Evolutionary conservation across 2,329 filamentous ascomycete species (phyloP).

Genomic region (Cucurbitaria berberidis): DNA sequence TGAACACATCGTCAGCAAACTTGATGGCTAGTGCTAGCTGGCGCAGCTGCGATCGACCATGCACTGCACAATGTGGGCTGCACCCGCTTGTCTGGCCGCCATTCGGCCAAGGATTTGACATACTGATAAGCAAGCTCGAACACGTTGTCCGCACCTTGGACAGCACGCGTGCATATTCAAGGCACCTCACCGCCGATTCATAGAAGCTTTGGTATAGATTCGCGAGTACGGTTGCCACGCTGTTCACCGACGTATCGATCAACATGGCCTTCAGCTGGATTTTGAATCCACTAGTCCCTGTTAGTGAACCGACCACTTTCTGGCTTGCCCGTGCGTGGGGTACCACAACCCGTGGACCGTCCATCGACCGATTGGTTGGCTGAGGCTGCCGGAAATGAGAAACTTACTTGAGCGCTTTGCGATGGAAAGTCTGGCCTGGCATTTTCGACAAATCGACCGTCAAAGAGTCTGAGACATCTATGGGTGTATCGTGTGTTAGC

Average conservation of each 20-base stretch:
- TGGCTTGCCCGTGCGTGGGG: too few relatives aligned
- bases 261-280: slow-evolving; percentile 86
- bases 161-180: slow-evolving; percentile 67
- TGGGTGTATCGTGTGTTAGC: slow-evolving; percentile 24
- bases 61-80: slow-evolving; percentile 18
- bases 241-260: slow-evolving; percentile 81
- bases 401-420: slow-evolving; percentile 74
- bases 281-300: slow-evolving; percentile 67
- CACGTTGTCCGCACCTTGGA: slow-evolving; percentile 62
- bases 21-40: slow-evolving; percentile 14
- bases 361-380: slow-evolving; percentile 9
- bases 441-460: slow-evolving; percentile 77
- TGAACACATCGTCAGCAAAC: slow-evolving; percentile 23
- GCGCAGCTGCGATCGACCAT: slow-evolving; percentile 20
- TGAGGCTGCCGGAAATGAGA: not conserved
- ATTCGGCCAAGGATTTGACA: slow-evolving; percentile 34
- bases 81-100: slow-evolving; percentile 18
- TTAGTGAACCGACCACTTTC: slow-evolving; percentile 15
- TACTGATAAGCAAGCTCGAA: slow-evolving; percentile 65
- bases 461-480: slow-evolving; percentile 70
- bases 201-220: slow-evolving; percentile 78
- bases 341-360: not conserved
- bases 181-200: slow-evolving; percentile 78
- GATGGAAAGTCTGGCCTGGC: slow-evolving; percentile 78
- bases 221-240: slow-evolving; percentile 67